phyloP scores from a whole-genome alignment of 2,329 filamentous ascomycete species.

The Davidsoniella australis region DNA sequence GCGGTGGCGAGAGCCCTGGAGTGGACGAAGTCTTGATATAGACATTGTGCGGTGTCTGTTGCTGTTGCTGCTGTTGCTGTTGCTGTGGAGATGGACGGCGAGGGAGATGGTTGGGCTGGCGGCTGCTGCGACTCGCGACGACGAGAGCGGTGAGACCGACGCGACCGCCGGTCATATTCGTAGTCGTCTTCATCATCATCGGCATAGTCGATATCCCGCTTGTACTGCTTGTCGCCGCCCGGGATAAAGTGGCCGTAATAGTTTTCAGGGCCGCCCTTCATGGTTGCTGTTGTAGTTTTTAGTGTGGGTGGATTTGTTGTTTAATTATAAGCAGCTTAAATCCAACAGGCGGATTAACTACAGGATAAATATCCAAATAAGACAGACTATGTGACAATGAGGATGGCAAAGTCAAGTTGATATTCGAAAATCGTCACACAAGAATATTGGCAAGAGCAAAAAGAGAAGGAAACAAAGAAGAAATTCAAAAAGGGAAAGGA shows the following conservation, averaged over 20 bases:
- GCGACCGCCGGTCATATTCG: too few species aligned
- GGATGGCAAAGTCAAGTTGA: neutral
- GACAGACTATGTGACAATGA: neutral
- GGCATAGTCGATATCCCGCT: too few species aligned
- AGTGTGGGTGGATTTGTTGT: neutral
- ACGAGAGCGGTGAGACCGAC: too few species aligned
- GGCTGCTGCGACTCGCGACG: too few species aligned
- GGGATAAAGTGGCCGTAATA: too few species aligned
- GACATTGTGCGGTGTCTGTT: neutral
- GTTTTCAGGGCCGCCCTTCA: too few species aligned
- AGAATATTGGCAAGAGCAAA: neutral
- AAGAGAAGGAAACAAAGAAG: neutral
- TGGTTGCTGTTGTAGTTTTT: too few species aligned
- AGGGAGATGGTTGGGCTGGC: neutral
- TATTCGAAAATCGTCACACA: neutral
- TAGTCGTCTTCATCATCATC: too few species aligned
- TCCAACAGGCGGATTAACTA: neutral
- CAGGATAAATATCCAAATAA: neutral
- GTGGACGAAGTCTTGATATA: conserved; percentile 10
- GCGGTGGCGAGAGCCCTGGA: conserved; percentile 5
- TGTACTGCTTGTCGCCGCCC: too few species aligned
- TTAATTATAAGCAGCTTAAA: neutral
- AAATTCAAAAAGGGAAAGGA: neutral
- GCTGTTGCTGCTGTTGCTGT: conserved; percentile 4
- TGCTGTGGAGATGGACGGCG: neutral